These are phyloP conservation scores for Waitea zeae DNA, from an alignment of 1,284 basidiomycete species.

Conservation along the genomic window DNA sequence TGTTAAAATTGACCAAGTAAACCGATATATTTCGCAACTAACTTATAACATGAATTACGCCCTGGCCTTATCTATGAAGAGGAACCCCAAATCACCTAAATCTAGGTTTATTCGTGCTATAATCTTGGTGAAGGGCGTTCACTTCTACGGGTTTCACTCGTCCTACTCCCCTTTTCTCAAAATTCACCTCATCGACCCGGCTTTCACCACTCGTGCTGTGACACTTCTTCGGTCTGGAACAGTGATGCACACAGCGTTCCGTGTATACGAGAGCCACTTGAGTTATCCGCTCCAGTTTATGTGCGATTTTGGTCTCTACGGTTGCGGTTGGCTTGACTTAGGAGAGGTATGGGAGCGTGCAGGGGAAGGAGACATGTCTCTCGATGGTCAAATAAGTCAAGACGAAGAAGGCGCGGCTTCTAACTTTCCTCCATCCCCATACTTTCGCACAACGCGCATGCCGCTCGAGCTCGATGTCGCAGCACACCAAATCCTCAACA, in stretches of 20 bases:
- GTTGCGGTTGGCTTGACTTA: slow-evolving; percentile 80
- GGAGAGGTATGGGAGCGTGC: slow-evolving; percentile 40
- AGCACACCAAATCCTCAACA: slow-evolving; percentile 77
- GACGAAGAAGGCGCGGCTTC: slow-evolving; percentile 3
- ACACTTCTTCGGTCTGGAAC: slow-evolving; percentile 68
- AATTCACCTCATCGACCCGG: slow-evolving; percentile 63
- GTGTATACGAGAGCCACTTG: slow-evolving; percentile 82
- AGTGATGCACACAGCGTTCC: slow-evolving; percentile 63
- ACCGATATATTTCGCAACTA: slow-evolving; percentile 46
- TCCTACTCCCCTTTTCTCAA: slow-evolving; percentile 84
- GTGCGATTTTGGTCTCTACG: slow-evolving; percentile 90
- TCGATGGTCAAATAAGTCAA: slow-evolving; percentile 9
- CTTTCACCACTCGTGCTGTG: slow-evolving; percentile 46
- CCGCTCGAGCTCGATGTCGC: slow-evolving; percentile 75
- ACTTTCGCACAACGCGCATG: slow-evolving; percentile 54
- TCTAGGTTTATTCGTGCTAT: slow-evolving; percentile 54
- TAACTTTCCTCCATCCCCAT: slow-evolving; percentile 26
- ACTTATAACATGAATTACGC: slow-evolving; percentile 64
- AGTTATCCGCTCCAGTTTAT: slow-evolving; percentile 85
- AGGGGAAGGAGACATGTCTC: slow-evolving; percentile 11
- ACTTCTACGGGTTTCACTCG: slow-evolving; percentile 91
- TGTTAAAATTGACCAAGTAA: slow-evolving; percentile 27
- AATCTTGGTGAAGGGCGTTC: slow-evolving; percentile 82
- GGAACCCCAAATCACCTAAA: slow-evolving; percentile 34
- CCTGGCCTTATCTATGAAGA: slow-evolving; percentile 53